Conservation (phyloP, 208 protist genomes). For the Leishmania aethiopica region DNA sequence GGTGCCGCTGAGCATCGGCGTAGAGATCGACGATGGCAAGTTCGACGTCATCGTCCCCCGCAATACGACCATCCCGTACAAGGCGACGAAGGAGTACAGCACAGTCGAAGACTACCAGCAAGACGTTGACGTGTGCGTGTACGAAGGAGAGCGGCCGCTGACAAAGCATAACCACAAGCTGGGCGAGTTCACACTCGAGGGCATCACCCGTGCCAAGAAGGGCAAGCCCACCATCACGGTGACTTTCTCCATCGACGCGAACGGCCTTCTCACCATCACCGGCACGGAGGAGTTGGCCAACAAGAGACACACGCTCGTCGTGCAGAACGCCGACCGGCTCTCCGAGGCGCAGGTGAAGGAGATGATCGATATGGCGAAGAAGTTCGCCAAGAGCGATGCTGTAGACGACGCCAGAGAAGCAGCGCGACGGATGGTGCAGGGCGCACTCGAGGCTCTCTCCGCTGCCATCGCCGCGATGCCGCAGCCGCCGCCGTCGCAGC, state of each 20-base stretch:
- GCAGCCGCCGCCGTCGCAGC: conserved; percentile 42
- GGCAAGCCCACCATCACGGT: conserved; percentile 99
- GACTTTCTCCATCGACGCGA: conserved; percentile 97
- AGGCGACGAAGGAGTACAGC: conserved; percentile 96
- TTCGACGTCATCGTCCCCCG: conserved; percentile 91
- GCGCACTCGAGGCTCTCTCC: conserved; percentile 45
- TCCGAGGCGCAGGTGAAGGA: conserved; percentile 57
- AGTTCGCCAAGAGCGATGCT: conserved; percentile 48
- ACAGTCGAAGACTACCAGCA: conserved; percentile 98
- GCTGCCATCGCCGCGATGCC: conserved; percentile 36
- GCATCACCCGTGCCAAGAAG: conserved; percentile 95
- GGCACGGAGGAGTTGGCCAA: conserved; percentile 95
- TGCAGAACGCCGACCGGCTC: conserved; percentile 85
- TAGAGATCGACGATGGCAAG: conserved; percentile 95
- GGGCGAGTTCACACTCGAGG: conserved; percentile 91
- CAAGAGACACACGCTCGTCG: conserved; percentile 93
- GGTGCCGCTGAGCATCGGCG: conserved; percentile 96
- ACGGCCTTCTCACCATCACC: conserved; percentile 98
- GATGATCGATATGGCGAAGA: conserved; percentile 62
- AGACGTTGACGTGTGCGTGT: conserved; percentile 99
- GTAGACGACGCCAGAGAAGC: conserved; percentile 32
- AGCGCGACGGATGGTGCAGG: conserved; percentile 30
- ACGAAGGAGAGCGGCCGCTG: conserved; percentile 98
- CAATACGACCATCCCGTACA: conserved; percentile 91
- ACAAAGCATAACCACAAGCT: conserved; percentile 99